Base-by-base conservation (phyloP, 768 basidiomycete species). In the Boletus edulis region DNA sequence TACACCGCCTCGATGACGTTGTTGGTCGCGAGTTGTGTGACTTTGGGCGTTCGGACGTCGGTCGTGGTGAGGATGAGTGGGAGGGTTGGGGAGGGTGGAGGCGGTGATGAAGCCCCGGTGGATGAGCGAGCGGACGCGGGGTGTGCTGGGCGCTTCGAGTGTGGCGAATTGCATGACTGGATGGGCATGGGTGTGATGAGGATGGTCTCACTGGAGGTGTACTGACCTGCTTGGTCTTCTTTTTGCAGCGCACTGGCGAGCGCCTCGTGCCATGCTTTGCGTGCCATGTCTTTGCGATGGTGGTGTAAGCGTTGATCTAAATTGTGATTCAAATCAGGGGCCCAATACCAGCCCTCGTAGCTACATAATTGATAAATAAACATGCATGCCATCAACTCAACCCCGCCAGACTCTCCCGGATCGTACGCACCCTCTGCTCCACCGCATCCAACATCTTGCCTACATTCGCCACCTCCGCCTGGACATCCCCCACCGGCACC, bases 21-120 rank as follows among this genome's bases (percentile, higher is more conserved):
- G 38, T 55, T 32, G 7, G 27, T 29, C 1, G 31, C 38, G 49
- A 55, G 37, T 14, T 55, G 85, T 1, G 69, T 45, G 34, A 82
- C 77, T 62, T 94, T 94, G 20, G 84, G 83, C 2, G 84, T 78
- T 24, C 91, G 86, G 44, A 85, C 67, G 72, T 92, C 91, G 45
- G 90, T 90, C 13, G 85, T 81, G 46, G 79, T 75, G 42, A 91
- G 62, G 58, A 94, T 67, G 6, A 93, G 73, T 0, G 89, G 86
- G 4, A 81, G 73, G 27, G 73, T 59, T 59, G 1, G 82, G 79
- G 17, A 67, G 59, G 20, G 67, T 61, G 7, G 71, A 66, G 2
- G 79, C 72, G 10, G 76, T 67, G 39, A 90, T 59, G 67, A 89
- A 83, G 1, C 64, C 72, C 38, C 89, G 82, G 56, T 88, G 82